A percentile compares a stretch with the other conserved stretches of the same genome.
Evolutionary conservation across 2,329 filamentous ascomycete genomes (phyloP).

Genomic region (Ceratocystis lukuohia): DNA sequence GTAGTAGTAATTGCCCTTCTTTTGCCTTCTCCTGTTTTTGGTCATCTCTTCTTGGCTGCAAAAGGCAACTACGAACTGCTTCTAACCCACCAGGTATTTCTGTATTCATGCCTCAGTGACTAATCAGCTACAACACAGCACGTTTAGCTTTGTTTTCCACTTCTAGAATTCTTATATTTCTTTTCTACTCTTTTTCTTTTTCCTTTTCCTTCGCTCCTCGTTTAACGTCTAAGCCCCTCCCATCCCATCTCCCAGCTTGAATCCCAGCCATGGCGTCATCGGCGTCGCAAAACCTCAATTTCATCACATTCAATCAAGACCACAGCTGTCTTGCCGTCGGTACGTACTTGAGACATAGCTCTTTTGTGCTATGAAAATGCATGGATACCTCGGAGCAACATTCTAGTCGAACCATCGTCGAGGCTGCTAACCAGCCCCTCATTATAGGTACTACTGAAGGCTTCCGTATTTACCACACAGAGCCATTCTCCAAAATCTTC

Average conservation of each 20-base stretch:
- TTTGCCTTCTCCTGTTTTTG: background rate
- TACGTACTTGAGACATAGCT: constrained; percentile 32
- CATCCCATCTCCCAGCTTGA: background rate
- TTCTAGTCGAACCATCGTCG: background rate
- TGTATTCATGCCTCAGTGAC: background rate
- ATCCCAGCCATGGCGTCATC: constrained; percentile 9
- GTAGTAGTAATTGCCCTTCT: background rate
- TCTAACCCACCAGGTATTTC: background rate
- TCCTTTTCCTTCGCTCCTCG: background rate
- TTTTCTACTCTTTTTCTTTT: background rate
- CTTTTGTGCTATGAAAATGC: background rate
- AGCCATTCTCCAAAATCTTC: constrained; percentile 89
- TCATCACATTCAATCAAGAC: constrained; percentile 98
- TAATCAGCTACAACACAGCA: background rate
- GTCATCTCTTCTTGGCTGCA: background rate
- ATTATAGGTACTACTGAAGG: constrained; percentile 70
- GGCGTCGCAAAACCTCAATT: constrained; percentile 70
- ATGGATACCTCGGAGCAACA: background rate
- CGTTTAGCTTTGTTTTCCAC: background rate
- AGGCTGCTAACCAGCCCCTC: background rate
- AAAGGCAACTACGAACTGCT: background rate
- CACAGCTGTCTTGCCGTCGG: constrained; percentile 93
- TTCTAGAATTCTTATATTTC: background rate
- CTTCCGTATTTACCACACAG: constrained; percentile 92
- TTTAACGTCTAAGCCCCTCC: background rate